phyloP scores from a whole-genome alignment of 208 protist species.

The Leishmania tarentolae region DNA sequence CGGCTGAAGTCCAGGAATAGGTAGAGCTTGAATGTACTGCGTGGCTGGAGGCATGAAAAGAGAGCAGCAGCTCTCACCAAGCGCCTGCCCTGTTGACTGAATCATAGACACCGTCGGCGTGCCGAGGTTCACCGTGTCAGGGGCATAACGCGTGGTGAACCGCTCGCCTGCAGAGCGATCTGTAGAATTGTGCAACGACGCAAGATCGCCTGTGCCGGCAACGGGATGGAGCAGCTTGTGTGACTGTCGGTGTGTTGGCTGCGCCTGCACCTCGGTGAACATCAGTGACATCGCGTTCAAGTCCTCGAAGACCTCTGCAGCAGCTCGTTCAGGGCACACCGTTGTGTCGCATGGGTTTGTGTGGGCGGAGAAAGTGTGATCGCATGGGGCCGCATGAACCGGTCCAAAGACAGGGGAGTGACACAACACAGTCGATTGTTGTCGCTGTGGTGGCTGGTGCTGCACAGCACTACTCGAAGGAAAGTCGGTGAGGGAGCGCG shows the following conservation, averaged over 20 bases:
- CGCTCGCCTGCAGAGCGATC: background rate
- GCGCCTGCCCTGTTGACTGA: slow-evolving; percentile 17
- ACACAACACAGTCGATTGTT: background rate
- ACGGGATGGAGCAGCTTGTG: background rate
- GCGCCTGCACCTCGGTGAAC: background rate
- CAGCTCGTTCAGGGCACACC: too few relatives aligned
- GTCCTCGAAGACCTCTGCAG: background rate
- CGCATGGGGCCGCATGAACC: background rate
- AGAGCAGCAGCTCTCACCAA: slow-evolving; percentile 28
- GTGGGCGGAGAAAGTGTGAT: background rate
- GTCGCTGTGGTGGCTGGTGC: background rate
- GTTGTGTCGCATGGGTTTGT: background rate
- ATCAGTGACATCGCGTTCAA: background rate
- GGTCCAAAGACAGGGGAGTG: background rate
- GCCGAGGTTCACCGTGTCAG: slow-evolving; percentile 27
- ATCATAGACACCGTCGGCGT: slow-evolving; percentile 30
- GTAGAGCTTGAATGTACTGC: slow-evolving; percentile 22
- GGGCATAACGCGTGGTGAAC: background rate
- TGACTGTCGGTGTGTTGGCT: background rate
- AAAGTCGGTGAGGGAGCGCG: background rate
- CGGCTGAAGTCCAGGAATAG: slow-evolving; percentile 16
- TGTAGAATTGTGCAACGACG: background rate
- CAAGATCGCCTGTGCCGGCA: background rate
- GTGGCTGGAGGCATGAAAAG: slow-evolving; percentile 8
- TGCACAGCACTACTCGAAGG: background rate